A percentile compares a stretch with the other conserved stretches of the same genome.
These are phyloP conservation scores for Podospora fimiseda DNA, from an alignment of 495 filamentous ascomycete species.

Conservation along the genomic window DNA sequence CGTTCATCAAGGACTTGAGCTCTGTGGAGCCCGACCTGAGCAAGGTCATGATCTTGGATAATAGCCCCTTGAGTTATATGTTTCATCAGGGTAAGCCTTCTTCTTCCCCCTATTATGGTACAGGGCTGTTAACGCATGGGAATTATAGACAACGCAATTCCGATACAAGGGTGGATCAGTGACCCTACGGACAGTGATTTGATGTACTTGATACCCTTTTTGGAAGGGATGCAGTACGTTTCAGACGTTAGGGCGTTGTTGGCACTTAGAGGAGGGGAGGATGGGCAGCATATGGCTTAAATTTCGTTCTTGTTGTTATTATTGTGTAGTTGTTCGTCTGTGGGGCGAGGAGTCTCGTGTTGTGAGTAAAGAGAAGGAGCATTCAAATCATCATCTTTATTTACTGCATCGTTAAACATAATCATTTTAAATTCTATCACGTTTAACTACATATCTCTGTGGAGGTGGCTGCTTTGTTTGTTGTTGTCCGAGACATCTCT, in stretches of 20 bases:
- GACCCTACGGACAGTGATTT: conserved; percentile 88
- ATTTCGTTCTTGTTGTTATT: background rate
- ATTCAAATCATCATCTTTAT: too few species aligned
- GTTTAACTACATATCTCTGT: too few species aligned
- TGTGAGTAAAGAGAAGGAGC: too few species aligned
- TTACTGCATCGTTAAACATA: too few species aligned
- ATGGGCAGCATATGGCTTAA: conserved; percentile 46
- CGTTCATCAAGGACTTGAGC: conserved; percentile 96
- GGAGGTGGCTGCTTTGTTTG: too few species aligned
- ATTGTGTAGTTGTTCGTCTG: too few species aligned
- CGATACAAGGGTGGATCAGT: conserved; percentile 88
- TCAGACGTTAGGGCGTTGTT: conserved; percentile 88
- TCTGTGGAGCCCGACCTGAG: conserved; percentile 93
- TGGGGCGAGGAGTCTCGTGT: too few species aligned
- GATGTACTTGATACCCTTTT: conserved; percentile 82
- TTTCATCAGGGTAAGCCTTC: conserved; percentile 82
- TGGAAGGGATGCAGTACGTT: conserved; percentile 92
- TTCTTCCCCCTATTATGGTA: background rate
- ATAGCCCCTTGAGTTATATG: conserved; percentile 95
- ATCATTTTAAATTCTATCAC: too few species aligned
- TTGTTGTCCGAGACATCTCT: background rate
- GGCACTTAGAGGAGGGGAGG: conserved; percentile 79
- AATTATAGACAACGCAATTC: conserved; percentile 90
- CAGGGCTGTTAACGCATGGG: background rate
- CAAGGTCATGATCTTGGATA: conserved; percentile 97